Evolutionary conservation across 345 rosid genomes (phyloP), one percentile per base, ranked within the genome.

Genomic region (Citrus trifoliata): DNA sequence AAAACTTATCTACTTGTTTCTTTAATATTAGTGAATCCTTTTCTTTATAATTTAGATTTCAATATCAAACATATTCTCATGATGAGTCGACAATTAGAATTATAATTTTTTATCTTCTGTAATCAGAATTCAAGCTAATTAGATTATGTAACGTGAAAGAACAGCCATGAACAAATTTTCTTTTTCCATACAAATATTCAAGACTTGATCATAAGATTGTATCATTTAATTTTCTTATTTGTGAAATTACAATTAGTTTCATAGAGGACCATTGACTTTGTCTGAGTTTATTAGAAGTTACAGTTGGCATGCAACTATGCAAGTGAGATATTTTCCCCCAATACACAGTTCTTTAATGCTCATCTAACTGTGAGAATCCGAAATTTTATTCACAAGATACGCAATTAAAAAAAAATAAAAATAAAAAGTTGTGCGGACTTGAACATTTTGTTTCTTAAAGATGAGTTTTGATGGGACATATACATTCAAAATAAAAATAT

Each of bases 321-420:
- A 46, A 46, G 21, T 51, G 56, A 51, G 56, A 16, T 51, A 51
- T 16, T 51, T 51, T 16, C 56, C 21, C 56, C 19, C 7, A 4
- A 51, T 51, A 51, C 7, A 51, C 56, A 16, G 56, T 9, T 21
- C 42, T 16, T 53, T 2, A 74, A 60, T 74, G 77, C 77, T 61
- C 70, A 55, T 62, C 59, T 9, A 62, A 46, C 40, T 42, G 59
- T 74, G 25, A 62, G 77, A 74, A 62, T 74, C 70, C 46, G 40
- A 62, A 55, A 18, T 55, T 1, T 42, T 25, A 42, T 42, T 28
- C 28, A 25, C 8, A 60, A 7, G 2, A 32, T 22, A 55, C 12
- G 35, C 12, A 37, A 60, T 3, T 37, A 60, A 7, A 38, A 25
- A 59, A 53, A 42, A 42, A 42, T 1, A 30, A 38, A 12, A 38